Percentiles rank a stretch among this genome's conserved stretches.
These are phyloP conservation scores for Chalaropsis thielavioides DNA, from an alignment of 2,329 filamentous ascomycete genomes.

Conservation along the genomic window DNA sequence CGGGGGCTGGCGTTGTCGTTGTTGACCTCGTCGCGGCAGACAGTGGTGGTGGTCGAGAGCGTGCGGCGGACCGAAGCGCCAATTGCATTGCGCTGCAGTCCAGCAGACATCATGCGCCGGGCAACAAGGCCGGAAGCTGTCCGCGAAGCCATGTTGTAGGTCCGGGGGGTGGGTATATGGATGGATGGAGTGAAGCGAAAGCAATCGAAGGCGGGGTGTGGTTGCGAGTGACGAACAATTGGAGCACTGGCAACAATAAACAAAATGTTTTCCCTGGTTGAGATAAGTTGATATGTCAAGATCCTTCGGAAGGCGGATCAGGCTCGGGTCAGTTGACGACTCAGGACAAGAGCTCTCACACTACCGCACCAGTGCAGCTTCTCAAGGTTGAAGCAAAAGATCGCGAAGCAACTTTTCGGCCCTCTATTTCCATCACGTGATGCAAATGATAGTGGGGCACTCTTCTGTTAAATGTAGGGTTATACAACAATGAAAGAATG, in stretches of 20 bases:
- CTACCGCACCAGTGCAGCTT: not conserved
- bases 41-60: not conserved
- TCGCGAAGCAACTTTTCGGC: slow-evolving; percentile 13
- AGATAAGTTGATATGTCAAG: not conserved
- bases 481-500: not conserved
- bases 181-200: not conserved
- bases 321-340: not conserved
- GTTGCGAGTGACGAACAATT: not conserved
- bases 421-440: slow-evolving; percentile 13
- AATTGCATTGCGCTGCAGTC: not conserved
- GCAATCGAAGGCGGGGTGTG: slow-evolving; percentile 4
- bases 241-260: not conserved
- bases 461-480: not conserved
- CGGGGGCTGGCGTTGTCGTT: slow-evolving; percentile 31
- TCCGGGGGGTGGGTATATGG: not conserved
- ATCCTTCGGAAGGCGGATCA: not conserved
- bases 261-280: not conserved
- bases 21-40: not conserved
- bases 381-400: not conserved
- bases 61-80: slow-evolving; percentile 1
- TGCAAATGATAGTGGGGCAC: slow-evolving; percentile 5
- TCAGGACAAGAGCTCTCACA: not conserved
- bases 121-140: not conserved
- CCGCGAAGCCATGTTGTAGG: slow-evolving; percentile 2
- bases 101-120: not conserved